Conservation (phyloP, 2,329 filamentous ascomycete species). For the Bipolaris zeicola region DNA sequence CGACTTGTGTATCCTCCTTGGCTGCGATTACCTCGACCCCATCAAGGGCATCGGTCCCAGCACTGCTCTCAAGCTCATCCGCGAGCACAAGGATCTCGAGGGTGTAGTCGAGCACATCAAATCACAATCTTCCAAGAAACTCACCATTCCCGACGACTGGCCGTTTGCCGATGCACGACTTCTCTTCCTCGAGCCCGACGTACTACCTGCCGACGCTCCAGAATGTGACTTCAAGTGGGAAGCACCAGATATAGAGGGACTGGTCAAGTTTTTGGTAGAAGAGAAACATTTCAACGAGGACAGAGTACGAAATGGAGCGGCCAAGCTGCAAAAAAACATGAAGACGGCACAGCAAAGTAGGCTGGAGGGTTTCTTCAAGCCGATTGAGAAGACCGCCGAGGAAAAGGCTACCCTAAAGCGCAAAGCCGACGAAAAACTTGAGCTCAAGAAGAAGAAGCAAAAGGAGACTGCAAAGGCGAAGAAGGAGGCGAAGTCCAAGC, state of each 20-base stretch:
- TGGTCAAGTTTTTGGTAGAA: conserved; percentile 85
- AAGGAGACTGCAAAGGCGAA: conserved; percentile 97
- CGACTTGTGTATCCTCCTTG: conserved; percentile 94
- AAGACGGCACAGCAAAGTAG: conserved; percentile 90
- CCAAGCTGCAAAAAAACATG: conserved; percentile 83
- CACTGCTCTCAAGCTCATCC: conserved; percentile 91
- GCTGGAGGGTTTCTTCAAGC: conserved; percentile 96
- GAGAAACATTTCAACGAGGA: conserved; percentile 99
- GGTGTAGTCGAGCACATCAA: conserved; percentile 84
- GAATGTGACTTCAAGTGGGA: conserved; percentile 99
- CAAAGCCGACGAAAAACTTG: conserved; percentile 90
- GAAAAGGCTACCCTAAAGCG: conserved; percentile 86
- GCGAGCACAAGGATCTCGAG: conserved; percentile 86
- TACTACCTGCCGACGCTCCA: conserved; percentile 78
- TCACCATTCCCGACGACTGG: conserved; percentile 92
- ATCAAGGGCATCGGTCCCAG: conserved; percentile 92
- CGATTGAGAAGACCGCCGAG: conserved; percentile 82
- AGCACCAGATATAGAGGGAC: conserved; percentile 84
- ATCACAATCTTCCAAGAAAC: conserved; percentile 70
- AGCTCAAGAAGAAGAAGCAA: conserved; percentile 91
- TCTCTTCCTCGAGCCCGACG: conserved; percentile 90
- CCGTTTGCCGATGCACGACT: conserved; percentile 89
- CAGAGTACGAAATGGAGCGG: conserved; percentile 78
- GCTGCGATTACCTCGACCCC: conserved; percentile 96
- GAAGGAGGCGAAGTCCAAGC: conserved; percentile 86